A percentile compares a stretch with the other conserved stretches of the same genome.
phyloP scores from a whole-genome alignment of 768 basidiomycete genomes.

The Trametes coccinea region DNA sequence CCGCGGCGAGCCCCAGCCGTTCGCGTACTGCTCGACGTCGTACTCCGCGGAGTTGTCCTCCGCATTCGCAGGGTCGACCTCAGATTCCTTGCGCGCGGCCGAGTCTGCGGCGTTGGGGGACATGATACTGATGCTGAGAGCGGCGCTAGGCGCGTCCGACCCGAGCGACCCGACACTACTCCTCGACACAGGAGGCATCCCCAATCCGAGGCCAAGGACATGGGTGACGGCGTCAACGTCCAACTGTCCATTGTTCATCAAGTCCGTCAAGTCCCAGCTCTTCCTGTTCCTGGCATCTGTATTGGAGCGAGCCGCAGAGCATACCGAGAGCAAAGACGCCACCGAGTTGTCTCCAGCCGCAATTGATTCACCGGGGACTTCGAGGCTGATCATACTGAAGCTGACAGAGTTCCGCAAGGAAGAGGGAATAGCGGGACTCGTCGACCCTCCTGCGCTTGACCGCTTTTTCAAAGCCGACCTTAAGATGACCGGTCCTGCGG shows the following conservation, averaged over 20 bases:
- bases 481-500: not conserved
- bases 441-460: constrained; percentile 1
- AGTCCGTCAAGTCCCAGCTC: constrained; percentile 28
- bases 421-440: constrained; percentile 14
- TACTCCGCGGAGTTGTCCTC: not conserved
- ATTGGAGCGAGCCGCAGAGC: not conserved
- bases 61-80: too few relatives aligned
- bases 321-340: not conserved
- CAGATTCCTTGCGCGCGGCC: not conserved
- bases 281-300: not conserved
- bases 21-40: constrained; percentile 14
- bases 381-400: constrained; percentile 8
- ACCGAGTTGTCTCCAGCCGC: not conserved
- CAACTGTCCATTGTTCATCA: constrained; percentile 27
- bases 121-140: not conserved
- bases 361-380: not conserved
- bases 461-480: constrained; percentile 10
- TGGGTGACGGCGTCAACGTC: constrained; percentile 32
- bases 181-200: constrained; percentile 1
- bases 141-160: not conserved
- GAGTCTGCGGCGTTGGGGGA: not conserved
- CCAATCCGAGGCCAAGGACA: constrained; percentile 26
- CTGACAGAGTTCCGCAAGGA: constrained; percentile 20
- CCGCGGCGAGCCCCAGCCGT: constrained; percentile 4
- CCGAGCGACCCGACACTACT: constrained; percentile 2